A percentile compares a stretch with the other conserved stretches of the same genome.
Evolutionary conservation across 2,329 filamentous ascomycete species (phyloP).

Genomic region (Coniochaeta pulveracea): DNA sequence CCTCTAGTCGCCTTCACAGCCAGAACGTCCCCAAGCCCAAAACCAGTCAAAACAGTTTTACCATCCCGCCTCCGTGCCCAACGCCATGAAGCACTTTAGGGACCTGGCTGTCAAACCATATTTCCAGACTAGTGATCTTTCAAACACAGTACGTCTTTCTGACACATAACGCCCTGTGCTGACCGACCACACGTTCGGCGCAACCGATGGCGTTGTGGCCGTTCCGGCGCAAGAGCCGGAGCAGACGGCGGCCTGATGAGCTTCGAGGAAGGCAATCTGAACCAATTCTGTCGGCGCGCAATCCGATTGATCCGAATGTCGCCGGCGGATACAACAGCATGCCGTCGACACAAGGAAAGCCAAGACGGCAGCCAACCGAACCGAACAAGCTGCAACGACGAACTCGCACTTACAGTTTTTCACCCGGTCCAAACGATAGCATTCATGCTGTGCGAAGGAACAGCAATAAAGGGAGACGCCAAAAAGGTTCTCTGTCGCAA

Average conservation of each 20-base stretch:
- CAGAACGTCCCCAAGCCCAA: no score
- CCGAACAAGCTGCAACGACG: slow-evolving; percentile 37
- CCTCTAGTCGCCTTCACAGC: no score
- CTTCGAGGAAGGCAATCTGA: slow-evolving; percentile 9
- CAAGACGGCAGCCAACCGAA: slow-evolving; percentile 32
- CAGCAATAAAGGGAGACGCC: slow-evolving; percentile 12
- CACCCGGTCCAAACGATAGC: slow-evolving; percentile 44
- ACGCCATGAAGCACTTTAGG: no score
- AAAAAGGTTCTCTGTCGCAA: slow-evolving; percentile 20
- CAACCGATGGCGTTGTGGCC: slow-evolving; percentile 67
- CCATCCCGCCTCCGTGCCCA: no score
- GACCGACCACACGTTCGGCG: no score
- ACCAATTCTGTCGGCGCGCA: slow-evolving; percentile 20
- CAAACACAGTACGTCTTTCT: no score
- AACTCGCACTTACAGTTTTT: slow-evolving; percentile 48
- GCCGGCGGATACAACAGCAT: slow-evolving; percentile 1
- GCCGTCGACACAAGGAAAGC: slow-evolving; percentile 8
- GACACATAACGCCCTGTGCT: no score
- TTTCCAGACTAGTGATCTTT: no score
- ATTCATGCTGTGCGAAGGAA: slow-evolving; percentile 27
- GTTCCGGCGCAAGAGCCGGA: slow-evolving; percentile 64
- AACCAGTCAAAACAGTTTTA: no score
- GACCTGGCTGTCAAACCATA: no score
- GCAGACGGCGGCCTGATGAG: slow-evolving; percentile 43
- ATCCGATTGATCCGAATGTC: slow-evolving; percentile 20